Conservation (phyloP, 306 rosid genomes). For the Cucumis hystrix region DNA sequence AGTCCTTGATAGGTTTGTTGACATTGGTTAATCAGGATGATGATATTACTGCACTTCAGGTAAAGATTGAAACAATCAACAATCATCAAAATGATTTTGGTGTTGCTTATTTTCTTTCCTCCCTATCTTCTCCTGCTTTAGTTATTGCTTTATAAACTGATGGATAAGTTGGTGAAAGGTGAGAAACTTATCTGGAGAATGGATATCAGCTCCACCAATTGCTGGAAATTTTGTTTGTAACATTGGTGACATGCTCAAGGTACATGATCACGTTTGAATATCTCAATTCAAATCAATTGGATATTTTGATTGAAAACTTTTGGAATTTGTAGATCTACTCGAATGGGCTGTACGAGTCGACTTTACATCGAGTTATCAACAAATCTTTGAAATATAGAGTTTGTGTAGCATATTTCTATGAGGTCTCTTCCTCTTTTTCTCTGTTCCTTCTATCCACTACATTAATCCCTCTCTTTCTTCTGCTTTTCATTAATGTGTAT, state of each 20-base stretch:
- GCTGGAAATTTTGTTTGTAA: constrained; percentile 78
- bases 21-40: constrained; percentile 89
- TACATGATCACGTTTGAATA: constrained; percentile 8
- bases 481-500: neutral
- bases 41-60: constrained; percentile 76
- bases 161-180: constrained; percentile 44
- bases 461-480: neutral
- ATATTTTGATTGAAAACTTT: neutral
- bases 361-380: constrained; percentile 75
- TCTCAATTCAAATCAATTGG: neutral
- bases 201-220: constrained; percentile 92
- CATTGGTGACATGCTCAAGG: constrained; percentile 96
- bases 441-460: neutral
- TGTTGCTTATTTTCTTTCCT: neutral
- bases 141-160: constrained; percentile 3
- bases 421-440: constrained; percentile 30
- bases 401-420: constrained; percentile 69
- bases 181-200: constrained; percentile 65
- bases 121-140: neutral
- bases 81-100: neutral
- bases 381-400: constrained; percentile 52
- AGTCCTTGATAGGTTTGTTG: constrained; percentile 51
- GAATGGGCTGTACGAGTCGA: constrained; percentile 75
- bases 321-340: constrained; percentile 64
- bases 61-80: constrained; percentile 10